A percentile compares a stretch with the other conserved stretches of the same genome.
phyloP scores from a whole-genome alignment of 768 basidiomycete species.

The Mycena albidolilacea region DNA sequence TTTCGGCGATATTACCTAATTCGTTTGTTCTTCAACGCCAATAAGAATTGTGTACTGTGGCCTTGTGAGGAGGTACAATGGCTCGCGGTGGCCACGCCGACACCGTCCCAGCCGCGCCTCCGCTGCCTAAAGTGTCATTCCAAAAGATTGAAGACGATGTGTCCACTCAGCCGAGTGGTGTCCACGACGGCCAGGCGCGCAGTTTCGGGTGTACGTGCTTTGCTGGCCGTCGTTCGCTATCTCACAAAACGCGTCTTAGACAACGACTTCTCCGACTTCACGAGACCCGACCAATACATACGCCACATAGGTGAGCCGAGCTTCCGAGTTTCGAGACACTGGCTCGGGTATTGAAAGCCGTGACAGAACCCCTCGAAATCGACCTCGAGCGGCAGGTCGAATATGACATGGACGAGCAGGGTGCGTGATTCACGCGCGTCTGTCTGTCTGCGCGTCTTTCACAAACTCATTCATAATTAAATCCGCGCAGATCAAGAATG shows the following conservation, averaged over 20 bases:
- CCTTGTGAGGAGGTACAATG: constrained; percentile 44
- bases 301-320: constrained; percentile 83
- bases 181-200: constrained; percentile 73
- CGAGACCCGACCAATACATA: constrained; percentile 88
- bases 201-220: constrained; percentile 81
- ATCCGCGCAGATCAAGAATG: constrained; percentile 86
- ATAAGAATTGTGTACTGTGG: constrained; percentile 24
- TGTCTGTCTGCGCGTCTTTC: constrained; percentile 22
- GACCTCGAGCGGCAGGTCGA: constrained; percentile 95
- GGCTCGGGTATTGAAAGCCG: constrained; percentile 20
- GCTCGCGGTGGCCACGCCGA: constrained; percentile 54
- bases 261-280: constrained; percentile 79
- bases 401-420: constrained; percentile 99
- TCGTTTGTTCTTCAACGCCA: not conserved
- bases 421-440: constrained; percentile 53
- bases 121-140: constrained; percentile 79
- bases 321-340: constrained; percentile 13
- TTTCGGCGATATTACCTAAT: not conserved
- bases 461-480: constrained; percentile 3
- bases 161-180: constrained; percentile 72
- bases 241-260: constrained; percentile 47
- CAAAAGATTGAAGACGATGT: constrained; percentile 75
- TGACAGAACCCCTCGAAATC: constrained; percentile 88
- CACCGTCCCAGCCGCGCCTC: constrained; percentile 46
- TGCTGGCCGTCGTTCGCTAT: not conserved